Evolutionary conservation across 75 land plant species (phyloP).

Genomic region (Gnetum montanum): DNA sequence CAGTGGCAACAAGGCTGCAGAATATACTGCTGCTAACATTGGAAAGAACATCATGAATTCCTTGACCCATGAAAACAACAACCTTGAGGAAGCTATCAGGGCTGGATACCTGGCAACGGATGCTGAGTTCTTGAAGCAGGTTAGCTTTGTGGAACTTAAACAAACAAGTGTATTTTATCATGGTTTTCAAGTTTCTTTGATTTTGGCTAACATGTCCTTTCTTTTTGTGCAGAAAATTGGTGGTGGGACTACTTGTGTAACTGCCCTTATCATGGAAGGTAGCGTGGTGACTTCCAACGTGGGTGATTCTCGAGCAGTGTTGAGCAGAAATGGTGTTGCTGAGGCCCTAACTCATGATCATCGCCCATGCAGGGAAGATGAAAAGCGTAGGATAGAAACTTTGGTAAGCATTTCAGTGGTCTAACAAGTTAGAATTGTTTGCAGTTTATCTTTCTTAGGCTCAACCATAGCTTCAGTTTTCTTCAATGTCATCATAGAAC

Average conservation of each 20-base stretch:
- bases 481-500: too few relatives aligned
- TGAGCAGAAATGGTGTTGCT: constrained; percentile 50
- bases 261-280: constrained; percentile 37
- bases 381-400: constrained; percentile 34
- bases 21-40: constrained; percentile 16
- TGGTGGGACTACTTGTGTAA: constrained; percentile 56
- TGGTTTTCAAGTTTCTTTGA: background rate
- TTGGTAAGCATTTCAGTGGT: too few relatives aligned
- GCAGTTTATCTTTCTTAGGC: background rate
- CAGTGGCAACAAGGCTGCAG: constrained; percentile 14
- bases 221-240: constrained; percentile 34
- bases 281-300: constrained; percentile 49
- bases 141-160: background rate
- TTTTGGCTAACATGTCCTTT: background rate
- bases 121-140: constrained; percentile 43
- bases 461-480: background rate
- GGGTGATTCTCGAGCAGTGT: constrained; percentile 60
- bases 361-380: constrained; percentile 33
- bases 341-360: constrained; percentile 44
- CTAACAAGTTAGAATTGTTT: background rate
- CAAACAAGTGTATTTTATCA: background rate
- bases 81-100: constrained; percentile 25
- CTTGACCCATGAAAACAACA: background rate
- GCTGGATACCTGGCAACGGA: constrained; percentile 51
- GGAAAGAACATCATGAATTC: constrained; percentile 8